These are phyloP conservation scores for Balamuthia mandrillaris DNA, from an alignment of 208 protist species.

Conservation along the genomic window DNA sequence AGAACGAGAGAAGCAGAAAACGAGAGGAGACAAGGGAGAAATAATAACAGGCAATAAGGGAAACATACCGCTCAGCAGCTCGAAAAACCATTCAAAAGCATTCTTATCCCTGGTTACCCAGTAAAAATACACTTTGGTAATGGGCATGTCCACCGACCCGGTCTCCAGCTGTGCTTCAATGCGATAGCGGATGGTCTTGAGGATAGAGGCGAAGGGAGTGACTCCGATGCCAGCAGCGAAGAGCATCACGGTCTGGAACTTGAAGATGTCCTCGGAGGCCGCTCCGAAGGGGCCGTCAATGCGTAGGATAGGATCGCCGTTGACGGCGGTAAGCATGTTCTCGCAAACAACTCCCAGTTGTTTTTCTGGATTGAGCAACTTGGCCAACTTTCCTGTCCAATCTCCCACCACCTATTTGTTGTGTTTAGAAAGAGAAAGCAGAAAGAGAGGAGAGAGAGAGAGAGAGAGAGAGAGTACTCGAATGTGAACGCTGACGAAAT, in stretches of 20 bases:
- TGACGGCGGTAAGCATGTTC: conserved; percentile 40
- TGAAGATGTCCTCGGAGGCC: conserved; percentile 69
- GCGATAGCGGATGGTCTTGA: conserved; percentile 66
- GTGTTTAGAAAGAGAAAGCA: no score
- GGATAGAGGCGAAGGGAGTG: conserved; percentile 72
- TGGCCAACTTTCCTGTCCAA: conserved; percentile 63
- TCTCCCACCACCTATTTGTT: conserved; percentile 71
- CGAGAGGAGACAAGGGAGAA: no score
- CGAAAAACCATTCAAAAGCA: conserved; percentile 72
- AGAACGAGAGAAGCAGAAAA: no score
- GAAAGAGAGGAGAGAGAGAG: no score
- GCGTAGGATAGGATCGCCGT: conserved; percentile 50
- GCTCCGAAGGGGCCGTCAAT: conserved; percentile 78
- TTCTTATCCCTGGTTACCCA: conserved; percentile 64
- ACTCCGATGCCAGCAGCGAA: conserved; percentile 76
- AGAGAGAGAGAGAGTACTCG: no score
- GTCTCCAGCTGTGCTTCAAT: conserved; percentile 3
- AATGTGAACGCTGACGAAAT: conserved; percentile 50
- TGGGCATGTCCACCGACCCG: not conserved
- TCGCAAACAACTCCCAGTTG: conserved; percentile 51
- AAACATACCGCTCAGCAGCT: no score
- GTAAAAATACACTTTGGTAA: conserved; percentile 70
- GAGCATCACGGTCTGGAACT: conserved; percentile 65
- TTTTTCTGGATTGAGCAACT: conserved; percentile 55
- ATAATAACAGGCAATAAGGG: no score